phyloP scores from a whole-genome alignment of 805 yeast genomes.

The Schwanniomyces pseudopolymorphus region DNA sequence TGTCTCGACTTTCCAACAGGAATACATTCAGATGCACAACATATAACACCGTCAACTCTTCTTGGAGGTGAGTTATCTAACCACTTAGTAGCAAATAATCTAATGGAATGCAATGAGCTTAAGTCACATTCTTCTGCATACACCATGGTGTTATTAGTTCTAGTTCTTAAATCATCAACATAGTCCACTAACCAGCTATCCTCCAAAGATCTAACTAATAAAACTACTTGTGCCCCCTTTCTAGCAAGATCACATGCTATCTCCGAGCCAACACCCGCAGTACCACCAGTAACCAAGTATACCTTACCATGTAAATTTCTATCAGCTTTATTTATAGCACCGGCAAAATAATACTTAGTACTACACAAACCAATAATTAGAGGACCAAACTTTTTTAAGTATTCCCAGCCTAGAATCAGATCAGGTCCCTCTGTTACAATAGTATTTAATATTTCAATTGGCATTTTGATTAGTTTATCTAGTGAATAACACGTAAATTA shows the following conservation, averaged over 20 bases:
- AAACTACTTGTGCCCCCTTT: conserved; percentile 82
- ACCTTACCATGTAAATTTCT: conserved; percentile 91
- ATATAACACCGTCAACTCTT: conserved; percentile 83
- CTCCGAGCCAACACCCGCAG: conserved; percentile 84
- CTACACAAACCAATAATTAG: conserved; percentile 43
- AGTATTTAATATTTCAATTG: conserved; percentile 75
- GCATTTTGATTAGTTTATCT: conserved; percentile 51
- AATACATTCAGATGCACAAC: conserved; percentile 80
- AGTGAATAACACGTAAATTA: background rate
- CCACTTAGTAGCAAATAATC: conserved; percentile 94
- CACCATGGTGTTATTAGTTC: conserved; percentile 68
- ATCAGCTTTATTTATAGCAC: conserved; percentile 86
- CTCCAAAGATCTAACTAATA: conserved; percentile 66
- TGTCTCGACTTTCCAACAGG: conserved; percentile 70
- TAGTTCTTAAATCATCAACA: conserved; percentile 71
- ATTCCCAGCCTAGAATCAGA: conserved; percentile 70
- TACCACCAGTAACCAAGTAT: conserved; percentile 85
- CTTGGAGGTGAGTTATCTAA: conserved; percentile 88
- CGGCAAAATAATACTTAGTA: conserved; percentile 74
- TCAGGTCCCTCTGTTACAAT: conserved; percentile 71
- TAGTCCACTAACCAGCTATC: conserved; percentile 74
- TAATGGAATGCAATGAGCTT: conserved; percentile 65
- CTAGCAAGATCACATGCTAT: conserved; percentile 71
- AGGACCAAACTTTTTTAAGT: conserved; percentile 60
- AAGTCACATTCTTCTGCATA: conserved; percentile 92